Percentiles rank a stretch among this genome's conserved stretches.
Conservation (phyloP, 768 basidiomycete species). For the Trametopsis cervina region DNA sequence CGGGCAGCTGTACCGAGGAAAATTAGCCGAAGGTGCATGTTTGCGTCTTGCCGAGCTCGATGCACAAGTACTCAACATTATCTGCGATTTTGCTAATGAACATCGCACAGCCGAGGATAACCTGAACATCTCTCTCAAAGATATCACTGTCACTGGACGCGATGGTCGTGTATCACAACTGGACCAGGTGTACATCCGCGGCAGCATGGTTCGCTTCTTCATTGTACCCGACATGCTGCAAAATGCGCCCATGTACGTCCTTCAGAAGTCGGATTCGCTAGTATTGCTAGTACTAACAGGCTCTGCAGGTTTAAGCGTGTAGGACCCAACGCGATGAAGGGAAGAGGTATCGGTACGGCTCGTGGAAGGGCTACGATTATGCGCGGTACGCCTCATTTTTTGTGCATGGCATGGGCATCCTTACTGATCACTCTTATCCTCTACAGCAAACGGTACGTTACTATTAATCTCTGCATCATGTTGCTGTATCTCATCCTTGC, state of each 20-base stretch:
- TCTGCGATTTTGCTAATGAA: background rate
- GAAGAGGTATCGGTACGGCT: constrained; percentile 97
- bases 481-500: constrained; percentile 9
- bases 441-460: constrained; percentile 67
- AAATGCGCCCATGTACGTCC: constrained; percentile 92
- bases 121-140: constrained; percentile 90
- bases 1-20: constrained; percentile 94
- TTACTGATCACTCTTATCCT: constrained; percentile 16
- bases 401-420: background rate
- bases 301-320: constrained; percentile 92
- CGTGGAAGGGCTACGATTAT: constrained; percentile 98
- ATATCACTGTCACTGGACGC: constrained; percentile 95
- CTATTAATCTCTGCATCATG: background rate
- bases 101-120: constrained; percentile 84
- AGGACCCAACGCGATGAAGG: constrained; percentile 97
- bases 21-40: constrained; percentile 85
- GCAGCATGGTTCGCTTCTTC: constrained; percentile 97
- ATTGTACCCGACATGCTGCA: constrained; percentile 99
- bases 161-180: constrained; percentile 98
- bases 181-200: constrained; percentile 98
- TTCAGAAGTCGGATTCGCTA: constrained; percentile 1
- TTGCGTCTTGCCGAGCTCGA: background rate
- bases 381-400: constrained; percentile 61
- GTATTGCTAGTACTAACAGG: constrained; percentile 1
- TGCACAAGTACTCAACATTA: background rate